Percentiles rank a stretch among this genome's conserved stretches.
These are phyloP conservation scores for Wickerhamomyces xylosicus DNA, from an alignment of 805 yeast species.

Conservation along the genomic window DNA sequence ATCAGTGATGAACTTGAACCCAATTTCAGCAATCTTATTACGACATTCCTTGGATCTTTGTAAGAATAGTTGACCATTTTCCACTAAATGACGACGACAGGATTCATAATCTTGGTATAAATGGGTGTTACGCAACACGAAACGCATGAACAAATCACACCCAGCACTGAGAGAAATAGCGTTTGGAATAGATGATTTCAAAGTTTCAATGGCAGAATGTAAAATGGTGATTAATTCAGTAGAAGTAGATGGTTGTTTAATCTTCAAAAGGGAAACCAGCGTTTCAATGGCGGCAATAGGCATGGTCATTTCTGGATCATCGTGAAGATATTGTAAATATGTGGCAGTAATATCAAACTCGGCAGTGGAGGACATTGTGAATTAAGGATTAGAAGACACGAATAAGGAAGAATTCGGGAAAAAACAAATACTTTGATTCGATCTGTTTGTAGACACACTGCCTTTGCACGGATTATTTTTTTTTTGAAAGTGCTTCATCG, in stretches of 20 bases:
- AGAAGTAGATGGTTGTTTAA: constrained; percentile 85
- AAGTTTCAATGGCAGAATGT: constrained; percentile 61
- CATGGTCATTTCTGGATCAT: constrained; percentile 96
- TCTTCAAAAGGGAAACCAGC: constrained; percentile 69
- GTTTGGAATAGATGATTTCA: constrained; percentile 76
- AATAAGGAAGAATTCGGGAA: too few relatives aligned
- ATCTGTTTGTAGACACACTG: too few relatives aligned
- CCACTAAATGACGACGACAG: constrained; percentile 78
- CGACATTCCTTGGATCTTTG: constrained; percentile 88
- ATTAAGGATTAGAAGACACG: background rate
- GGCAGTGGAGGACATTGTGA: constrained; percentile 1
- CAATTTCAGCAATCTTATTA: constrained; percentile 77
- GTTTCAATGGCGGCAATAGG: constrained; percentile 98
- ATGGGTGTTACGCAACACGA: constrained; percentile 82
- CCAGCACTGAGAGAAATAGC: constrained; percentile 94
- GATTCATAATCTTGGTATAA: constrained; percentile 91
- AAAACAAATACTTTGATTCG: too few relatives aligned
- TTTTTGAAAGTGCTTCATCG: too few relatives aligned
- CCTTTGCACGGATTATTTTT: too few relatives aligned
- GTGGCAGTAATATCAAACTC: constrained; percentile 75
- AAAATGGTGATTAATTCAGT: constrained; percentile 82
- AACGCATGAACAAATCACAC: constrained; percentile 91
- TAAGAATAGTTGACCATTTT: constrained; percentile 86
- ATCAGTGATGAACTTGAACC: constrained; percentile 82
- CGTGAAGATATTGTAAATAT: constrained; percentile 70